phyloP scores from a whole-genome alignment of 1,284 basidiomycete genomes.

The Puccinia polysora region DNA sequence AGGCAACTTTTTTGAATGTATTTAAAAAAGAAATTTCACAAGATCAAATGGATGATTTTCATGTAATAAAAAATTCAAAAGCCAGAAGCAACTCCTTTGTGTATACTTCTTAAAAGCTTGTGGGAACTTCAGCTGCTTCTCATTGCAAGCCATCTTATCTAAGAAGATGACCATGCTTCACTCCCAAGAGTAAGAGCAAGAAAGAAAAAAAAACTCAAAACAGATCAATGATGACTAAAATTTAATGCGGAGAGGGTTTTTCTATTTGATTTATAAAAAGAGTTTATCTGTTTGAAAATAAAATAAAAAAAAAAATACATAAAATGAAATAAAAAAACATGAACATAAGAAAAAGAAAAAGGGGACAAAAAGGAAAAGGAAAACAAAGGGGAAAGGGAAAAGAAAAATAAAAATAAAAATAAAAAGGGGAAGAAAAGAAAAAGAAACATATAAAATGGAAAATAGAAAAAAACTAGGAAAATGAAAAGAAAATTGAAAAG shows the following conservation, averaged over 20 bases:
- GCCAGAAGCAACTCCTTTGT: too few relatives aligned
- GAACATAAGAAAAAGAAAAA: not conserved
- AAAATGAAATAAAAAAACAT: not conserved
- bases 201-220: not conserved
- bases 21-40: too few relatives aligned
- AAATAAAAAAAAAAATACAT: not conserved
- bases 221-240: not conserved
- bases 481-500: not conserved
- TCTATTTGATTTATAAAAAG: not conserved
- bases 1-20: too few relatives aligned
- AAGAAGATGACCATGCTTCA: too few relatives aligned
- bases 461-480: not conserved
- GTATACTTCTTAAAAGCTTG: too few relatives aligned
- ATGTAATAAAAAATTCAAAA: too few relatives aligned
- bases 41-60: too few relatives aligned
- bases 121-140: too few relatives aligned
- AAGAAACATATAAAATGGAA: not conserved
- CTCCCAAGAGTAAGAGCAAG: too few relatives aligned
- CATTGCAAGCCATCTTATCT: too few relatives aligned
- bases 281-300: not conserved
- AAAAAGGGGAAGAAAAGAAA: not conserved
- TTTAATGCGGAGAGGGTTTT: not conserved
- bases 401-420: not conserved
- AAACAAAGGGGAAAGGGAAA: not conserved
- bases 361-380: not conserved